A percentile compares a stretch with the other conserved stretches of the same genome.
phyloP scores from a whole-genome alignment of 2,329 filamentous ascomycete genomes.

The Periconia digitata region DNA sequence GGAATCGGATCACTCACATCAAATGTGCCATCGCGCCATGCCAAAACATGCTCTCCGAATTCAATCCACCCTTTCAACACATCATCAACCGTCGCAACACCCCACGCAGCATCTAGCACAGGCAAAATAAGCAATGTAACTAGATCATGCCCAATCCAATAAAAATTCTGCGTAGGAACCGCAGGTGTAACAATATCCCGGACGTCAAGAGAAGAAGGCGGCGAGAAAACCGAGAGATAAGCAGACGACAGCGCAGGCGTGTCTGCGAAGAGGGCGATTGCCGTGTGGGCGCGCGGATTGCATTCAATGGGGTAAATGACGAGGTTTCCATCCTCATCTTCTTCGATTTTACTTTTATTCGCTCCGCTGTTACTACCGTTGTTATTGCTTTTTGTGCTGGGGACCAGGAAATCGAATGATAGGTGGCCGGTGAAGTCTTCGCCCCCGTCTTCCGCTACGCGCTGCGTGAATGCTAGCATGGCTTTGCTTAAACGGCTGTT shows the following conservation, averaged over 20 bases:
- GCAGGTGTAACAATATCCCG: conserved; percentile 19
- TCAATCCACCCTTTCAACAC: conserved; percentile 25
- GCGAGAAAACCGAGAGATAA: conserved; percentile 28
- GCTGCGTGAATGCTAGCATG: conserved; percentile 67
- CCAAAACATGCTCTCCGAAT: conserved; percentile 46
- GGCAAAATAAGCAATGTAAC: conserved; percentile 51
- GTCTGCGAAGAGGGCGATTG: conserved; percentile 60
- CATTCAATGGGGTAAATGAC: conserved; percentile 69
- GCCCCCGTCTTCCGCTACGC: conserved; percentile 56
- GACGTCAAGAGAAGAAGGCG: conserved; percentile 11
- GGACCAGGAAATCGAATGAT: conserved; percentile 69
- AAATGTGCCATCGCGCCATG: conserved; percentile 55
- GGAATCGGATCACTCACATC: conserved; percentile 54
- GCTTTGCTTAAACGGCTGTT: conserved; percentile 57
- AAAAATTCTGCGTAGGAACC: conserved; percentile 45
- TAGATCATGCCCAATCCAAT: conserved; percentile 71
- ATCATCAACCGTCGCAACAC: conserved; percentile 16
- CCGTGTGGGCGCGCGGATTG: conserved; percentile 70
- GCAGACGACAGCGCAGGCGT: conserved; percentile 30
- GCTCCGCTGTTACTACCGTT: not conserved
- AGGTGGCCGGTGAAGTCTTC: conserved; percentile 67
- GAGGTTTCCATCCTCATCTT: conserved; percentile 29
- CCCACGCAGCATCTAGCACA: conserved; percentile 28
- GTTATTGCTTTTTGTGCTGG: too few relatives aligned
- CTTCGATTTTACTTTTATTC: not conserved